A percentile compares a stretch with the other conserved stretches of the same genome.
phyloP scores from a whole-genome alignment of 495 filamentous ascomycete genomes.

The Tetracladium setigerum region DNA sequence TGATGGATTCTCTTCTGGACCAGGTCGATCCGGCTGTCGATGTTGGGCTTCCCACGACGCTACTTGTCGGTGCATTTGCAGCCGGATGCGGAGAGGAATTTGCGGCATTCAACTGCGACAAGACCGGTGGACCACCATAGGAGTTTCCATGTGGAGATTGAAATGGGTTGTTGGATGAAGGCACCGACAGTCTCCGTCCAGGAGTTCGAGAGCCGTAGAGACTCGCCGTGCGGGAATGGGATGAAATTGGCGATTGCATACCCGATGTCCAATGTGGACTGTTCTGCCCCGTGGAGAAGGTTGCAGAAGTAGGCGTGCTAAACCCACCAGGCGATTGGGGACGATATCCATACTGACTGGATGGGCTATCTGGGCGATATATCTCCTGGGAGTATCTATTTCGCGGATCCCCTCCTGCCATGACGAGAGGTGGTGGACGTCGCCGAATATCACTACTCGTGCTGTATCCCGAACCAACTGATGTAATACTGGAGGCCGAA shows the following conservation, averaged over 20 bases:
- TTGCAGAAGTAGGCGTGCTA: conserved; percentile 67
- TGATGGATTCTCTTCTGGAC: conserved; percentile 55
- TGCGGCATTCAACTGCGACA: conserved; percentile 46
- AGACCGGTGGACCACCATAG: conserved; percentile 46
- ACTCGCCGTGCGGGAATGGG: conserved; percentile 53
- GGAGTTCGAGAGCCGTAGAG: conserved; percentile 61
- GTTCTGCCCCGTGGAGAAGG: conserved; percentile 61
- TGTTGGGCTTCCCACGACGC: conserved; percentile 63
- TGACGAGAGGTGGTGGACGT: conserved; percentile 75
- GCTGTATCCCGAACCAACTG: conserved; percentile 64
- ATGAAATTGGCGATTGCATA: conserved; percentile 58
- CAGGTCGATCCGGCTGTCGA: conserved; percentile 48
- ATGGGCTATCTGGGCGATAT: conserved; percentile 40
- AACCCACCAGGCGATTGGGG: conserved; percentile 60
- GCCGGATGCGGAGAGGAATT: conserved; percentile 29
- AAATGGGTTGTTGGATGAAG: conserved; percentile 67
- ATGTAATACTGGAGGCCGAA: conserved; percentile 78
- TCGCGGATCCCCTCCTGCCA: conserved; percentile 61
- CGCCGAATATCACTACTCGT: conserved; percentile 52
- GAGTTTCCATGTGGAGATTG: conserved; percentile 52
- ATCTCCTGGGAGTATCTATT: conserved; percentile 50
- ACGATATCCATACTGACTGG: conserved; percentile 36
- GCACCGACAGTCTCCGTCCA: conserved; percentile 73
- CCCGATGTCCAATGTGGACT: conserved; percentile 63
- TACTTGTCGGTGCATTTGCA: conserved; percentile 41